Conservation (phyloP, 2,329 filamentous ascomycete species). For the Epichloe scottii region DNA sequence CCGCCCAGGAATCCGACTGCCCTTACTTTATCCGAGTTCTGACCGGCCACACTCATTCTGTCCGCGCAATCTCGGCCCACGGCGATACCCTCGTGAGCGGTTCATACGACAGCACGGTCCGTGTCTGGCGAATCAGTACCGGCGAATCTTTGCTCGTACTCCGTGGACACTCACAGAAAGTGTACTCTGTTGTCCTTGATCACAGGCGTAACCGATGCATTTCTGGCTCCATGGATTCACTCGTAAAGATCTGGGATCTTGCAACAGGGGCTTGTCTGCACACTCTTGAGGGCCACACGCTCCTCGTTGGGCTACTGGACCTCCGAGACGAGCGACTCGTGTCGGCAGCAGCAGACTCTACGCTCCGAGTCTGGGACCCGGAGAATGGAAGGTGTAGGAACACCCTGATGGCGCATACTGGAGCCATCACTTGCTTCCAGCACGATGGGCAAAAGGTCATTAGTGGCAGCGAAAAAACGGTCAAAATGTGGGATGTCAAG, state of each 20-base stretch:
- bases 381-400: constrained; percentile 84
- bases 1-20: constrained; percentile 65
- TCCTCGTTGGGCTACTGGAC: constrained; percentile 84
- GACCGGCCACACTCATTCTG: constrained; percentile 79
- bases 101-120: constrained; percentile 89
- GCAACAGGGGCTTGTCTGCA: constrained; percentile 74
- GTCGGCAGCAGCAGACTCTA: constrained; percentile 90
- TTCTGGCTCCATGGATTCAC: constrained; percentile 94
- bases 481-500: constrained; percentile 97
- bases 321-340: constrained; percentile 82
- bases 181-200: constrained; percentile 94
- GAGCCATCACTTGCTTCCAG: constrained; percentile 97
- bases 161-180: constrained; percentile 79
- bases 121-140: constrained; percentile 95
- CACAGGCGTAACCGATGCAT: constrained; percentile 89
- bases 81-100: constrained; percentile 94
- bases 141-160: constrained; percentile 78
- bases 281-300: constrained; percentile 84
- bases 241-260: constrained; percentile 95
- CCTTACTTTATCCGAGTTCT: constrained; percentile 89
- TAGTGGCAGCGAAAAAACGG: constrained; percentile 82
- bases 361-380: constrained; percentile 91
- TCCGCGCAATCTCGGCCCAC: constrained; percentile 88
- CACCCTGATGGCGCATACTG: constrained; percentile 84
- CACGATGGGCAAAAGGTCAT: constrained; percentile 96